Base-by-base conservation (phyloP, 2,329 filamentous ascomycete genomes). In the Exophiala viscosa region DNA sequence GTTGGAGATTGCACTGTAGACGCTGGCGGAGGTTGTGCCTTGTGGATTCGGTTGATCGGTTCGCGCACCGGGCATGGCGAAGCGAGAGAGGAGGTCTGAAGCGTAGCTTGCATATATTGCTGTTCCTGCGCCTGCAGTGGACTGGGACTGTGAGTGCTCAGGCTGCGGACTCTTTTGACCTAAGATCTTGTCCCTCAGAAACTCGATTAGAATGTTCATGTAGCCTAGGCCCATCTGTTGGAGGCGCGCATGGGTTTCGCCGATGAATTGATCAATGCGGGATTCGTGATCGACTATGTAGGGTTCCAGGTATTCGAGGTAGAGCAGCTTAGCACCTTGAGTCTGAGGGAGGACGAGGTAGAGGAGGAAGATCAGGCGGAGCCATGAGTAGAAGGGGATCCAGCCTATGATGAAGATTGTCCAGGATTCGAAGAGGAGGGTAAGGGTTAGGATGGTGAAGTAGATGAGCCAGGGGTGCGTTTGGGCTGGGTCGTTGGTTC, bases 381-480 rank as follows among this genome's bases (percentile, higher is more conserved):
- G 77, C 81, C 91, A 96, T 62, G 88, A 82, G 74, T 96, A 99
- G 71, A 97, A 95, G 2, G 93, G 93, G 34, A 97, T 76, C 86
- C 90, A 97, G 69, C 80, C 80, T 42, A 97, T 80, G 66, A 97
- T 85, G 73, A 92, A 96, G 64, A 86, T 83, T 51, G 87, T 84
- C 82, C 90, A 95, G 42, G 87, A 91, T 74, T 97, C 93, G 71
- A 85, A 82, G 57, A 93, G 81, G 51, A 91, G 78, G 64, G 85
- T 83, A 69, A 88, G 86, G 56, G 88, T 88, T 60, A 96, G 82
- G 18, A 96, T 90, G 55, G 96, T 90, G 87, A 92, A 99, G 80
- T 97, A 99, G 87, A 97, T 97, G 61, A 97, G 82, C 93, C 93
- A 99, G 85, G 92, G 92, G 59, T 89, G 89, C 55, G 96, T 80